Conservation (phyloP, 2,329 filamentous ascomycete species). For the Harringtonia aguacate region DNA sequence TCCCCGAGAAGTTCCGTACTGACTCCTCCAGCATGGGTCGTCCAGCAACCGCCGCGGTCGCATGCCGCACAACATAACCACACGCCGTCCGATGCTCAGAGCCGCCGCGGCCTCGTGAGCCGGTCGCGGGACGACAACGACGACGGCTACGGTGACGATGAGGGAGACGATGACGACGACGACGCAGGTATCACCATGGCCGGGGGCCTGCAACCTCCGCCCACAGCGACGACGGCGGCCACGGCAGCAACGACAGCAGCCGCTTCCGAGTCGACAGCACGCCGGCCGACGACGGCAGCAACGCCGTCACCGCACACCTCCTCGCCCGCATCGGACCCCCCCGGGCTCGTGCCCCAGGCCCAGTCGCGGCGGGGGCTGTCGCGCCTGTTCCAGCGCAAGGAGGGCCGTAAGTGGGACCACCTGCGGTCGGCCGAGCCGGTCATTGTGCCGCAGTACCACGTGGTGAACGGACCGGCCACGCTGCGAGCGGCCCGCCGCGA, state of each 20-base stretch:
- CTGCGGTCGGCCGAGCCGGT: conserved; percentile 47
- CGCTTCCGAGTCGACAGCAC: neutral
- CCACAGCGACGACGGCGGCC: neutral
- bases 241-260: neutral
- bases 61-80: conserved; percentile 14
- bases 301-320: neutral
- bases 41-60: conserved; percentile 11
- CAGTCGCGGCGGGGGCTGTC: no score
- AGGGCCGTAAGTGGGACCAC: conserved; percentile 45
- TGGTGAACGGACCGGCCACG: conserved; percentile 1
- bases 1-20: neutral
- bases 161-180: neutral
- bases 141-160: neutral
- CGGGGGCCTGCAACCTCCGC: neutral
- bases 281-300: neutral
- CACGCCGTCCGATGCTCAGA: conserved; percentile 9
- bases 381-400: conserved; percentile 33
- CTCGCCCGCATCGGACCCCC: no score
- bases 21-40: conserved; percentile 12
- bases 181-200: neutral
- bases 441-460: conserved; percentile 32
- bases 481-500: neutral
- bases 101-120: neutral
- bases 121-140: neutral
- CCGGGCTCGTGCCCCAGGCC: no score